phyloP scores from a whole-genome alignment of 164 flowering plant species.

The Tetrastigma voinierianum region DNA sequence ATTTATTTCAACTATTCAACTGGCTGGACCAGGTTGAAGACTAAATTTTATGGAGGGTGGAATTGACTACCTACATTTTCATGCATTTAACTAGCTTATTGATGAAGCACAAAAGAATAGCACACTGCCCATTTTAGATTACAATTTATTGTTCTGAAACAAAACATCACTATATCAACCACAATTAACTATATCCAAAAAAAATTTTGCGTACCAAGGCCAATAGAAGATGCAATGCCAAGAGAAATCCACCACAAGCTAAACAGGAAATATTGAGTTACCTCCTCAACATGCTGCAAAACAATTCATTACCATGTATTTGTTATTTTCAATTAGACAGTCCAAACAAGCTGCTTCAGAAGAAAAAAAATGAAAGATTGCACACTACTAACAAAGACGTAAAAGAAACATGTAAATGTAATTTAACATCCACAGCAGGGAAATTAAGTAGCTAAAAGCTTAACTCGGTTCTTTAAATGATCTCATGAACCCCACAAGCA shows the following conservation, averaged over 20 bases:
- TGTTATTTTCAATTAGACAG: neutral
- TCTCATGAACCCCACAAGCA: neutral
- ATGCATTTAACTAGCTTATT: too few species aligned
- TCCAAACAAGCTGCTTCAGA: too few species aligned
- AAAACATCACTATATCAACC: too few species aligned
- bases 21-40: neutral
- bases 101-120: too few species aligned
- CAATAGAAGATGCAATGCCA: conserved; percentile 96
- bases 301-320: conserved; percentile 1
- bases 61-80: too few species aligned
- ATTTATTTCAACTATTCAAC: neutral
- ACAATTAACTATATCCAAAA: neutral
- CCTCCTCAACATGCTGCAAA: conserved; percentile 81
- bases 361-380: too few species aligned
- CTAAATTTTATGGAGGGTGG: neutral
- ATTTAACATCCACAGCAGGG: neutral
- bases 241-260: conserved; percentile 88
- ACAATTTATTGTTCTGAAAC: too few species aligned
- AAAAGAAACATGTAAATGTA: neutral
- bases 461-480: neutral
- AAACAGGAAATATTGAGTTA: conserved; percentile 50
- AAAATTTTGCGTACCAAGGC: conserved; percentile 62
- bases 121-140: too few species aligned
- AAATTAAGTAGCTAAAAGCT: neutral
- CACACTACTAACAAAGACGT: neutral